These are phyloP conservation scores for Cladosporium sp. DNA, from an alignment of 2,329 filamentous ascomycete genomes.

Conservation along the genomic window DNA sequence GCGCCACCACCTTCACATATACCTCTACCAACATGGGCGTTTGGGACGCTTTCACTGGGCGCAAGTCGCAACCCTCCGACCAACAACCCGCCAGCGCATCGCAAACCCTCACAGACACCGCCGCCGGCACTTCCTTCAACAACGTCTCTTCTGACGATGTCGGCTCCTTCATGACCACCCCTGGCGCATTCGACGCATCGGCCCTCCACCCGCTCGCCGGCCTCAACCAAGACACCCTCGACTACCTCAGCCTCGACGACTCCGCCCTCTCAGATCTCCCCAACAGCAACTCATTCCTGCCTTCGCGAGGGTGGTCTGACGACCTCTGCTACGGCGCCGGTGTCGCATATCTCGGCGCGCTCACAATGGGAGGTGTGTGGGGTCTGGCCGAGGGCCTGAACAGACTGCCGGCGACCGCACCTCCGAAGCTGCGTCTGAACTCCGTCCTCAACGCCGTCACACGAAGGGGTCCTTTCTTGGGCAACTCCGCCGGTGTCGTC, in stretches of 20 bases:
- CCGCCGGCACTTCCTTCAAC: slow-evolving; percentile 41
- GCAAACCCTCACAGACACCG: slow-evolving; percentile 41
- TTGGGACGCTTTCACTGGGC: slow-evolving; percentile 60
- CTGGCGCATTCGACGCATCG: slow-evolving; percentile 77
- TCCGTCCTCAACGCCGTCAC: slow-evolving; percentile 93
- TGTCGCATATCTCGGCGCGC: slow-evolving; percentile 84
- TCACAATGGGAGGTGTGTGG: slow-evolving; percentile 85
- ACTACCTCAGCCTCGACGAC: slow-evolving; percentile 94
- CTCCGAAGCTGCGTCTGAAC: slow-evolving; percentile 90
- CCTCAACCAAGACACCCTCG: slow-evolving; percentile 85
- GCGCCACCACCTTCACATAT: not conserved
- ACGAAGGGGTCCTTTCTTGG: slow-evolving; percentile 85
- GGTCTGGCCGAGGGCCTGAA: slow-evolving; percentile 85
- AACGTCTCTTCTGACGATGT: slow-evolving; percentile 68
- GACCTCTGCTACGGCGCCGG: slow-evolving; percentile 98
- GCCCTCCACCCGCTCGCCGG: slow-evolving; percentile 90
- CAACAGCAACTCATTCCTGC: slow-evolving; percentile 79
- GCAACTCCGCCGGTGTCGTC: slow-evolving; percentile 92
- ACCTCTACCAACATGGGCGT: slow-evolving; percentile 43
- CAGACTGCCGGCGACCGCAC: slow-evolving; percentile 63
- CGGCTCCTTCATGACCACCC: slow-evolving; percentile 76
- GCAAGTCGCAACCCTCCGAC: slow-evolving; percentile 44
- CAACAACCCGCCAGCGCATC: slow-evolving; percentile 39
- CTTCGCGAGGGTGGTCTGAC: slow-evolving; percentile 95
- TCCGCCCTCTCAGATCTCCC: slow-evolving; percentile 81